phyloP scores from a whole-genome alignment of 352 stramenopile species.

The Pythium phragmitis region DNA sequence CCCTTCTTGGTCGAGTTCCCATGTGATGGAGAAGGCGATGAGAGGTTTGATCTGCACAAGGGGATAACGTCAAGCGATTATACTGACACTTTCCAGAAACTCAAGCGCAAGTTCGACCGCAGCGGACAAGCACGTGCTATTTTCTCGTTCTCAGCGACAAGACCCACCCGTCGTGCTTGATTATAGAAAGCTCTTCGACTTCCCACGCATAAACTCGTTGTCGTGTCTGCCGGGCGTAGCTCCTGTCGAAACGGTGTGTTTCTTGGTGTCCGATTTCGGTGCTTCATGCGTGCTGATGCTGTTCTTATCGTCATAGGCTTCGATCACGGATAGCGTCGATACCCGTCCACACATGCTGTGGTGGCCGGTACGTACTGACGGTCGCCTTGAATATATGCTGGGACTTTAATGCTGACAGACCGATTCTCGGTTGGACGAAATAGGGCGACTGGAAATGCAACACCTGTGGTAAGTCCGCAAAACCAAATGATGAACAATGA shows the following conservation, averaged over 20 bases:
- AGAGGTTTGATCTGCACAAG: conserved; percentile 1
- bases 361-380: conserved; percentile 52
- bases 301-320: not conserved
- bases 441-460: conserved; percentile 81
- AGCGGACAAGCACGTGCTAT: not conserved
- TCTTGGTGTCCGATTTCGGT: not conserved
- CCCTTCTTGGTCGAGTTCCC: conserved; percentile 6
- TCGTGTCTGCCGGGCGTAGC: not conserved
- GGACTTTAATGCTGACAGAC: conserved; percentile 17
- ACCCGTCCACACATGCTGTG: conserved; percentile 65
- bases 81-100: conserved; percentile 8
- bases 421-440: not conserved
- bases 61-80: no score
- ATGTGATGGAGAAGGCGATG: conserved; percentile 3
- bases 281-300: not conserved
- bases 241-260: conserved; percentile 2
- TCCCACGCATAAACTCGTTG: not conserved
- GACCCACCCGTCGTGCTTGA: not conserved
- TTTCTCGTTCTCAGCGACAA: not conserved
- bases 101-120: not conserved
- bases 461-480: conserved; percentile 49
- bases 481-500: not conserved
- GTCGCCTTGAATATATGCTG: conserved; percentile 6
- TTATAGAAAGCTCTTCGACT: conserved; percentile 11
- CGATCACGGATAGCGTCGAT: not conserved